Evolutionary conservation across 1,139 yeast species (phyloP).

Genomic region (Zhuliangozyma blackwelliae): DNA sequence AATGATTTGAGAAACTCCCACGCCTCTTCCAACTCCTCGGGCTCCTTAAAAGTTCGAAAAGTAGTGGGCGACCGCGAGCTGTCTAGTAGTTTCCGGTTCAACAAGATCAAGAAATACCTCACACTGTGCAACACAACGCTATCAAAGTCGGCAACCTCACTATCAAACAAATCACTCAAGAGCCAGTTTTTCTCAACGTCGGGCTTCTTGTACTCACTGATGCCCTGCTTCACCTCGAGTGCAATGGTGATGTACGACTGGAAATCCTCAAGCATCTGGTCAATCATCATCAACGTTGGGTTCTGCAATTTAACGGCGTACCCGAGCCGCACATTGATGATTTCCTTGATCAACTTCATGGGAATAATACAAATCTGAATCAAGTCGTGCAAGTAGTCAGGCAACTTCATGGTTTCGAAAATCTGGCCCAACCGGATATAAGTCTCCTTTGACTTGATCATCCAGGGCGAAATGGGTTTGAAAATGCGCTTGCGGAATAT

Average conservation of each 20-base stretch:
- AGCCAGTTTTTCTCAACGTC: conserved; percentile 67
- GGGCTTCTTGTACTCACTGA: conserved; percentile 62
- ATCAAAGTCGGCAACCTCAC: conserved; percentile 56
- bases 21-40: conserved; percentile 78
- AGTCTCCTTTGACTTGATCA: conserved; percentile 73
- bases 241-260: conserved; percentile 75
- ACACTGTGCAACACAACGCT: conserved; percentile 70
- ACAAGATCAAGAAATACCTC: conserved; percentile 62
- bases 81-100: conserved; percentile 75
- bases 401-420: conserved; percentile 69
- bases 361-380: conserved; percentile 73
- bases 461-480: conserved; percentile 62
- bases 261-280: conserved; percentile 87
- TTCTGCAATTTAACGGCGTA: conserved; percentile 78
- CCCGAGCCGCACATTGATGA: conserved; percentile 66
- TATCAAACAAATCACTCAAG: conserved; percentile 61
- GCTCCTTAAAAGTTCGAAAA: conserved; percentile 84
- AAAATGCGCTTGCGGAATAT: conserved; percentile 62
- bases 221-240: conserved; percentile 67
- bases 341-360: conserved; percentile 73
- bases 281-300: conserved; percentile 95
- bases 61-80: conserved; percentile 61
- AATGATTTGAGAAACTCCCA: conserved; percentile 74
- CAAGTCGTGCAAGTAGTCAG: conserved; percentile 67
- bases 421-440: conserved; percentile 59